These are phyloP conservation scores for Auricularia cornea DNA, from an alignment of 768 basidiomycete species.

Conservation along the genomic window DNA sequence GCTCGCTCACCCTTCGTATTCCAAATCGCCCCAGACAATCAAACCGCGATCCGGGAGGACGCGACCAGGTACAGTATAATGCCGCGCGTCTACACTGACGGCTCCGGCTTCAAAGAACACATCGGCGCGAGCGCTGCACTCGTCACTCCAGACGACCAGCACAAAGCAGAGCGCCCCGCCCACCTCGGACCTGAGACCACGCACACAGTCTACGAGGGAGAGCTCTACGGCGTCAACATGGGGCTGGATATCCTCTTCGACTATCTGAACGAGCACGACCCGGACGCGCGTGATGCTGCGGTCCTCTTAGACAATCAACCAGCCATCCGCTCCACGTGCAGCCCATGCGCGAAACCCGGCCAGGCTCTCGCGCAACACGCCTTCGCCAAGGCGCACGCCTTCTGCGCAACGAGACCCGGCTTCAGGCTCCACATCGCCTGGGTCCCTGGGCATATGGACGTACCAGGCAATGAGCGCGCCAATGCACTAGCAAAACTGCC, in stretches of 20 bases:
- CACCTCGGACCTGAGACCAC: background rate
- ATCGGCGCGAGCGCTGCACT: constrained; percentile 5
- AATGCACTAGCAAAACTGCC: constrained; percentile 19
- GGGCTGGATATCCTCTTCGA: background rate
- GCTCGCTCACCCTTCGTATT: background rate
- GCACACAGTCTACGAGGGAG: constrained; percentile 9
- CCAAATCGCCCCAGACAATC: constrained; percentile 1
- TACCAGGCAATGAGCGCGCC: constrained; percentile 19
- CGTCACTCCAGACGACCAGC: background rate
- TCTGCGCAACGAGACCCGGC: background rate
- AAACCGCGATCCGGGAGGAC: background rate
- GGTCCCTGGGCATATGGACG: constrained; percentile 19
- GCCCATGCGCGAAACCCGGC: background rate
- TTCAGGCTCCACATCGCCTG: constrained; percentile 11
- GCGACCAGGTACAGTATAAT: too few species aligned
- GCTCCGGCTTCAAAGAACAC: constrained; percentile 2
- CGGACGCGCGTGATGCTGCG: background rate
- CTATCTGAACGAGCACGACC: background rate
- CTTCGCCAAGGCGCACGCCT: background rate
- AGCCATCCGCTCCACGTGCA: background rate
- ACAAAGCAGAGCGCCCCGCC: background rate
- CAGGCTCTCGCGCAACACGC: background rate
- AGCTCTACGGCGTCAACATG: background rate
- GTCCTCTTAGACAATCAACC: background rate
- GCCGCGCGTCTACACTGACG: constrained; percentile 1